Conservation (phyloP, 441 rosid species). For the Pelargonium australe region DNA sequence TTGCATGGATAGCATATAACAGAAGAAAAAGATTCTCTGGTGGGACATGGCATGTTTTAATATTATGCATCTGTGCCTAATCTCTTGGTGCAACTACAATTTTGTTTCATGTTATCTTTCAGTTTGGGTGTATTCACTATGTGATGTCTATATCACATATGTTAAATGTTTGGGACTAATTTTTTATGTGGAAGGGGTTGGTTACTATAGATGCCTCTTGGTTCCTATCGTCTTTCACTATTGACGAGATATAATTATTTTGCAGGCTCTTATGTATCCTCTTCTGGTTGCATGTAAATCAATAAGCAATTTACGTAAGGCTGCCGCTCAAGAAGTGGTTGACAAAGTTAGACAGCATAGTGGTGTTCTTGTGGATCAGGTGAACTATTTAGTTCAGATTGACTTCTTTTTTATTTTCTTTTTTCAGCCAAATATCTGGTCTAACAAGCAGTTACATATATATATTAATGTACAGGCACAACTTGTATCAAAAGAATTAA, state of each 20-base stretch:
- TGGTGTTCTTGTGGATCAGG: conserved; percentile 95
- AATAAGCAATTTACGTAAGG: conserved; percentile 85
- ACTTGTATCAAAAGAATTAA: conserved; percentile 86
- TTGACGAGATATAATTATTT: conserved; percentile 14
- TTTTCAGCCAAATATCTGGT: neutral
- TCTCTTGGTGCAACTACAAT: neutral
- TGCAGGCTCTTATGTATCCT: conserved; percentile 98
- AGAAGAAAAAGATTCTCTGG: neutral
- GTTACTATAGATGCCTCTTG: conserved; percentile 1
- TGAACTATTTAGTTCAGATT: conserved; percentile 22
- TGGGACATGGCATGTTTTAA: neutral
- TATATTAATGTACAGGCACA: conserved; percentile 58
- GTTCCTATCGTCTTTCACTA: neutral
- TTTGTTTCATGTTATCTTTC: neutral
- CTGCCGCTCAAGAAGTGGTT: conserved; percentile 97
- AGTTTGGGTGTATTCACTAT: neutral
- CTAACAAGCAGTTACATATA: conserved; percentile 15
- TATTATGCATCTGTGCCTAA: neutral
- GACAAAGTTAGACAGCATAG: conserved; percentile 97
- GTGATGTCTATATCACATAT: neutral
- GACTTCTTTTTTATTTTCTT: conserved; percentile 8
- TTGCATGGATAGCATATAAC: neutral
- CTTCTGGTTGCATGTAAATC: conserved; percentile 99
- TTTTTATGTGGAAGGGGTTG: too few species aligned
- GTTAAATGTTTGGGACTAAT: neutral